These are phyloP conservation scores for Trichosporon faecale DNA, from an alignment of 1,284 basidiomycete genomes.

Conservation along the genomic window DNA sequence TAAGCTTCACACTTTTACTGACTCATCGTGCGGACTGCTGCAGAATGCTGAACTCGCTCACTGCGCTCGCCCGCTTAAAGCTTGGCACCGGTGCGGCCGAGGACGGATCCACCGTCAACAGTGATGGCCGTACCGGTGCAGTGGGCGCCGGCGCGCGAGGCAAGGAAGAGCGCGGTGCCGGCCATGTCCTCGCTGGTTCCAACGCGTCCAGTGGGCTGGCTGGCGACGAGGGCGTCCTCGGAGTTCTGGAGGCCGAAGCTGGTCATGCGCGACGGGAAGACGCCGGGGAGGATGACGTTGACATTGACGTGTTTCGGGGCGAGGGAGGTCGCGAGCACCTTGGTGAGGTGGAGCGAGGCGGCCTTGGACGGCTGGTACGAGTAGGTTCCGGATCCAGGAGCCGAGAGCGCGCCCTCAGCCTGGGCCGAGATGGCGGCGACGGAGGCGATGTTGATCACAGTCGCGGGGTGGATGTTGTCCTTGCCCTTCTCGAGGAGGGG, in stretches of 20 bases:
- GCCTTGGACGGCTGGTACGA: constrained; percentile 26
- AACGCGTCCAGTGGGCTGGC: constrained; percentile 35
- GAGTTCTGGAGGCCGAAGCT: constrained; percentile 28
- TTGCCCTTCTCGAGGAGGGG: constrained; percentile 28
- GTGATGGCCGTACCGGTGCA: constrained; percentile 36
- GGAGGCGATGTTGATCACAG: constrained; percentile 38
- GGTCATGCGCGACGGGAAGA: constrained; percentile 44
- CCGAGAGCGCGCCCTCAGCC: constrained; percentile 25
- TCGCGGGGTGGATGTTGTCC: constrained; percentile 23
- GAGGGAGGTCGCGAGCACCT: constrained; percentile 29
- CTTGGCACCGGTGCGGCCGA: constrained; percentile 20
- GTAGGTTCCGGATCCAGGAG: constrained; percentile 31
- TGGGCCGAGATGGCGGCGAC: constrained; percentile 29
- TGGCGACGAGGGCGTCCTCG: constrained; percentile 25
- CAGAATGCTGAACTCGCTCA: not conserved
- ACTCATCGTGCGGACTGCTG: too few relatives aligned
- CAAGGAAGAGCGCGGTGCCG: constrained; percentile 37
- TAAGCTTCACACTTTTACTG: not conserved
- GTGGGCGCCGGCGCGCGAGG: constrained; percentile 35
- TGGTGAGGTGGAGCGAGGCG: constrained; percentile 30
- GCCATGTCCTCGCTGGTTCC: constrained; percentile 42
- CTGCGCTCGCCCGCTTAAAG: constrained; percentile 16
- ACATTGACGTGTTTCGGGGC: constrained; percentile 39
- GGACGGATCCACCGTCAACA: constrained; percentile 30
- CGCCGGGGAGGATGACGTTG: constrained; percentile 38